A percentile compares a stretch with the other conserved stretches of the same genome.
Evolutionary conservation across 495 filamentous ascomycete genomes (phyloP).

Genomic region (Tuber melanosporum): DNA sequence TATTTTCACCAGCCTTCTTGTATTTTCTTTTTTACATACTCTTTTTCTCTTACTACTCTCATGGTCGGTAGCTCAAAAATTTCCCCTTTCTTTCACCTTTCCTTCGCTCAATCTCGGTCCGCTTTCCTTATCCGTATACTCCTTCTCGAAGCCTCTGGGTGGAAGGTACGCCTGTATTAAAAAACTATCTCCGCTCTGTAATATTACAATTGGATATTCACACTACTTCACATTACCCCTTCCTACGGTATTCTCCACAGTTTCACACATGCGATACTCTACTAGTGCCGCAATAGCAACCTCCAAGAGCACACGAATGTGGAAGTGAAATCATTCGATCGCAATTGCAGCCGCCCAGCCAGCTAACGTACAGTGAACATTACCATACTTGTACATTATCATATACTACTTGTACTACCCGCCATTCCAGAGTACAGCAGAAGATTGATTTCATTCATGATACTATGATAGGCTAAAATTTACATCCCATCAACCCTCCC

Average conservation of each 20-base stretch:
- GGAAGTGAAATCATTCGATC: background rate
- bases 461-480: no score
- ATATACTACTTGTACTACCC: background rate
- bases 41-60: background rate
- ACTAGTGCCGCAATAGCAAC: background rate
- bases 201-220: background rate
- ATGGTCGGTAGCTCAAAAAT: background rate
- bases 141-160: background rate
- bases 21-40: slow-evolving; percentile 12
- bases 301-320: background rate
- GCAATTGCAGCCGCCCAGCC: background rate
- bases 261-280: background rate
- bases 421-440: background rate
- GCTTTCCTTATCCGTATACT: background rate
- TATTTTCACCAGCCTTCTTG: slow-evolving; percentile 27
- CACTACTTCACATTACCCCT: background rate
- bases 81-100: background rate
- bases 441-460: no score
- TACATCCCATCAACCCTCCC: slow-evolving; percentile 8
- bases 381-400: background rate
- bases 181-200: background rate
- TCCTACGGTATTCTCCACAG: background rate
- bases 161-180: background rate
- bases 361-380: background rate
- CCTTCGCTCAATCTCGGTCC: background rate